Evolutionary conservation across 345 rosid species (phyloP).

Genomic region (Lepidium africanum): DNA sequence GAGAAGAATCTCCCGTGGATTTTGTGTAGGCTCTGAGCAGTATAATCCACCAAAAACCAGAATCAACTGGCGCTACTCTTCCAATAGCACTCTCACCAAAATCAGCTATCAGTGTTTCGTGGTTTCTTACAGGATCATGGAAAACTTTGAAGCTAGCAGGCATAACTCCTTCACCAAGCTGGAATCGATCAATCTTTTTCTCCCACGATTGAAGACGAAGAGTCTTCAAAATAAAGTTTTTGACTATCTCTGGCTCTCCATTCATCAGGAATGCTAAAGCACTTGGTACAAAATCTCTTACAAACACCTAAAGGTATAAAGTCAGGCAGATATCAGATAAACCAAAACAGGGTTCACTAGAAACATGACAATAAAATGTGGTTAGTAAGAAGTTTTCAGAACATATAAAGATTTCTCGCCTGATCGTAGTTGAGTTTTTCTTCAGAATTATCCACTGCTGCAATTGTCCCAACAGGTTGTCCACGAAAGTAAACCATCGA

Average conservation of each 20-base stretch:
- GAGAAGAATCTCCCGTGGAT: constrained; percentile 75
- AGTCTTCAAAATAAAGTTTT: constrained; percentile 81
- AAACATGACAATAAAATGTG: background rate
- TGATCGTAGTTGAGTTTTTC: constrained; percentile 93
- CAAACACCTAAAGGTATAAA: constrained; percentile 54
- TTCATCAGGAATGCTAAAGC: constrained; percentile 87
- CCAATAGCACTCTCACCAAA: constrained; percentile 98
- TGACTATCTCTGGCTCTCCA: constrained; percentile 78
- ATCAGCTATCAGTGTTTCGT: constrained; percentile 80
- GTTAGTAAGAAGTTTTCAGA: background rate
- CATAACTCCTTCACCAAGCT: constrained; percentile 97
- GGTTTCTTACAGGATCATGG: constrained; percentile 81
- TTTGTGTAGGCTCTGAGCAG: constrained; percentile 87
- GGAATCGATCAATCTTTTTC: constrained; percentile 95
- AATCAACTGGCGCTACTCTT: constrained; percentile 96
- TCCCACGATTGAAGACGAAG: constrained; percentile 96
- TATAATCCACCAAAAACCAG: constrained; percentile 98
- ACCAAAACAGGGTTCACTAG: background rate
- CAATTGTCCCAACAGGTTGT: constrained; percentile 86
- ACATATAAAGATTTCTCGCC: constrained; percentile 32
- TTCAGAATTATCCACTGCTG: constrained; percentile 72
- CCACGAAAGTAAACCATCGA: constrained; percentile 76
- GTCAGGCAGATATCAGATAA: background rate
- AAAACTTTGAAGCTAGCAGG: constrained; percentile 96
- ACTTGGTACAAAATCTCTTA: constrained; percentile 92